Percentiles rank a stretch among this genome's conserved stretches.
These are phyloP conservation scores for Flueggea neowawraea DNA, from an alignment of 441 rosid genomes.

Conservation along the genomic window DNA sequence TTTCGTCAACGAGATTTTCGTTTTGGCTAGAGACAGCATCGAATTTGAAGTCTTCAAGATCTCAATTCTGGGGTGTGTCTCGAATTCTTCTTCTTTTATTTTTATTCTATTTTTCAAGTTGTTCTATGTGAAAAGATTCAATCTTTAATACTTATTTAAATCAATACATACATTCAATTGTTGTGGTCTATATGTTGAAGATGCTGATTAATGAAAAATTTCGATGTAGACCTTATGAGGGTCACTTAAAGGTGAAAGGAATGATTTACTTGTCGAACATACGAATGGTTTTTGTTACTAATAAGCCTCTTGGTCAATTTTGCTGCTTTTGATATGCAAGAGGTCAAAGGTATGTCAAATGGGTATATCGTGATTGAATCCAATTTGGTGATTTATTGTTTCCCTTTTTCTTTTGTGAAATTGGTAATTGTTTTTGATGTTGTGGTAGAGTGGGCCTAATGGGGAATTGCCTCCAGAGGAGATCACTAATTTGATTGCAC, in stretches of 20 bases:
- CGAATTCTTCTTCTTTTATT: conserved; percentile 1
- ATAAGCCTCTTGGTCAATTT: conserved; percentile 69
- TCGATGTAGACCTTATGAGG: conserved; percentile 62
- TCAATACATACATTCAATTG: too few relatives aligned
- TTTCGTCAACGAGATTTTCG: conserved; percentile 74
- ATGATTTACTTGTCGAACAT: conserved; percentile 74
- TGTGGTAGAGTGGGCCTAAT: conserved; percentile 61
- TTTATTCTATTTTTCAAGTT: conserved; percentile 5
- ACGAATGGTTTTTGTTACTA: conserved; percentile 77
- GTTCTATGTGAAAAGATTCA: too few relatives aligned
- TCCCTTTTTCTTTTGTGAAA: not conserved
- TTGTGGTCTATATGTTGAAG: too few relatives aligned
- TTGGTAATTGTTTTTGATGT: not conserved
- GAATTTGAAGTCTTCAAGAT: conserved; percentile 89
- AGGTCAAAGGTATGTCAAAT: conserved; percentile 58
- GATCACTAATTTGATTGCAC: conserved; percentile 94
- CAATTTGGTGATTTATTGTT: not conserved
- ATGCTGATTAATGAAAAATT: too few relatives aligned
- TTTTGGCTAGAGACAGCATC: conserved; percentile 78
- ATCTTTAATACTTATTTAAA: too few relatives aligned
- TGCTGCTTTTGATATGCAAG: conserved; percentile 85
- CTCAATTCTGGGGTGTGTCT: conserved; percentile 53
- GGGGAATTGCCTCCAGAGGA: conserved; percentile 92
- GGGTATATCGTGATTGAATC: not conserved
- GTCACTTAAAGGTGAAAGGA: conserved; percentile 68